Conservation (phyloP, 345 rosid genomes). For the Euphorbia lathyris region DNA sequence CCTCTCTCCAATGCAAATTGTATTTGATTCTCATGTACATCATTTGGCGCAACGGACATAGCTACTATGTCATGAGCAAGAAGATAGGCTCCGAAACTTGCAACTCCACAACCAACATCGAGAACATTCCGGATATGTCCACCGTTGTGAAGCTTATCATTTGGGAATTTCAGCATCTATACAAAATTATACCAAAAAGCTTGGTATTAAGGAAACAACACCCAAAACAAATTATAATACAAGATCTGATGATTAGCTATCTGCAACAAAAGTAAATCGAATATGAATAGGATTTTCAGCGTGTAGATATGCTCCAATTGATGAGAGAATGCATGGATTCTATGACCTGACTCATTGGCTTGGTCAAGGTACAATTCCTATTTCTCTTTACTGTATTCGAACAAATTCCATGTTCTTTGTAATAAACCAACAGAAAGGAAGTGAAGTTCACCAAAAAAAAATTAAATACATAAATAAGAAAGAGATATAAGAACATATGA, state of each 20-base stretch:
- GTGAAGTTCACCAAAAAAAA: neutral
- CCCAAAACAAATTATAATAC: no score
- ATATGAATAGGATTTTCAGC: neutral
- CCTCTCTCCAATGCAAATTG: constrained; percentile 97
- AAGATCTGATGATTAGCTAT: no score
- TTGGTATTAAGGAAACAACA: constrained; percentile 17
- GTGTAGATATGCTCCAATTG: neutral
- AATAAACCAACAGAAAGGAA: neutral
- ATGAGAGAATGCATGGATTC: neutral
- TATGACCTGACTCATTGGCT: neutral
- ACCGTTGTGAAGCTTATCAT: constrained; percentile 76
- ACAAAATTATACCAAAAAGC: constrained; percentile 15
- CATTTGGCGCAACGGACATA: constrained; percentile 97
- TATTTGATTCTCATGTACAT: constrained; percentile 96
- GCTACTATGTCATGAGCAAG: constrained; percentile 77
- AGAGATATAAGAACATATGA: neutral
- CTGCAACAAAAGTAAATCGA: neutral
- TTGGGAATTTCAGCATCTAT: constrained; percentile 95
- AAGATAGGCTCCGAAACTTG: constrained; percentile 98
- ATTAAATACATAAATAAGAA: neutral
- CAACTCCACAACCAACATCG: constrained; percentile 98
- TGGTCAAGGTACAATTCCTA: neutral
- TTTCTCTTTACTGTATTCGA: neutral
- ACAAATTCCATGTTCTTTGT: neutral
- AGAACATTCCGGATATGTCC: constrained; percentile 84